Conservation (phyloP, 306 rosid genomes). For the Quercus parvula region DNA sequence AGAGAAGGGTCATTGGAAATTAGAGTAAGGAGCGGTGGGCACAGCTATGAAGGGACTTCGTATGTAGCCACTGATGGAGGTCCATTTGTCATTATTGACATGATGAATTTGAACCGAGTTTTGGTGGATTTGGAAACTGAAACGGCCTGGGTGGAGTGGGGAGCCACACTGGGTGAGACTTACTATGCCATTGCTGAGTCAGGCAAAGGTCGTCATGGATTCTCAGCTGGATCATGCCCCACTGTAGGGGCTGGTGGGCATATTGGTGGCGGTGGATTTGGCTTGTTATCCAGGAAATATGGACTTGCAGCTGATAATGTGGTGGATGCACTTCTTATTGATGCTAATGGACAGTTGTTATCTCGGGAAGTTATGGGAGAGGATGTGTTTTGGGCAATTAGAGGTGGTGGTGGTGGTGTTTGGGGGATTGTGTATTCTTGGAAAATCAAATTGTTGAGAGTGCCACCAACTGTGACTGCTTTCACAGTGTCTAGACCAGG, state of each 20-base stretch:
- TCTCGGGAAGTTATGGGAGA: constrained; percentile 65
- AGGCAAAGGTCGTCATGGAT: constrained; percentile 44
- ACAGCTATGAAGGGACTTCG: constrained; percentile 83
- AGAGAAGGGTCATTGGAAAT: constrained; percentile 36
- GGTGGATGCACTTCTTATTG: constrained; percentile 57
- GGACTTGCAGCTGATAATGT: constrained; percentile 80
- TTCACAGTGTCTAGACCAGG: constrained; percentile 46
- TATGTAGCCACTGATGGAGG: constrained; percentile 41
- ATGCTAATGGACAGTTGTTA: constrained; percentile 43
- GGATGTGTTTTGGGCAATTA: constrained; percentile 87
- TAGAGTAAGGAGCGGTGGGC: constrained; percentile 70
- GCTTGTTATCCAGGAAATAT: constrained; percentile 58
- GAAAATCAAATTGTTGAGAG: constrained; percentile 51
- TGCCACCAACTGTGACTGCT: constrained; percentile 51
- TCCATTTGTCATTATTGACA: constrained; percentile 60
- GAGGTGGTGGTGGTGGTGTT: constrained; percentile 84
- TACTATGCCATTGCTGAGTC: constrained; percentile 61
- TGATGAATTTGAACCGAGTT: constrained; percentile 64
- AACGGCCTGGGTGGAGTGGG: constrained; percentile 81
- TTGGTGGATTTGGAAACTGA: constrained; percentile 47
- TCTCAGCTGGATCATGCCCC: constrained; percentile 82
- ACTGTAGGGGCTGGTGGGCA: constrained; percentile 90
- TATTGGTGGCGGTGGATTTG: constrained; percentile 75
- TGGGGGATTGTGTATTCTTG: constrained; percentile 79
- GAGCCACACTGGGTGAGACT: constrained; percentile 80